phyloP scores from a whole-genome alignment of 2,329 filamentous ascomycete genomes.

The Alternaria novae-zelandiae region DNA sequence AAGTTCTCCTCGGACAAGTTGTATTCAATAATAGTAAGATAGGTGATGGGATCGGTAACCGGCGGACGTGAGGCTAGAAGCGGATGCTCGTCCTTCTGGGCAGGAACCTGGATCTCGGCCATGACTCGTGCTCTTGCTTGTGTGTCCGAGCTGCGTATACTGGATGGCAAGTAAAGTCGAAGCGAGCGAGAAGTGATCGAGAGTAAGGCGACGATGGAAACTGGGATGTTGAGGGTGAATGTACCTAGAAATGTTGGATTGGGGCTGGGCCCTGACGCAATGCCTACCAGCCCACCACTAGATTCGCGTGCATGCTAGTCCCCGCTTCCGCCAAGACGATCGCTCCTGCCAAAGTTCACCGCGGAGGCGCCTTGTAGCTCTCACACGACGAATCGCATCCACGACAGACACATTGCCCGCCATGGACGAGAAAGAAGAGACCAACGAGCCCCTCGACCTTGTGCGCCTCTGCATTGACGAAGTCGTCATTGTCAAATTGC shows the following conservation, averaged over 20 bases:
- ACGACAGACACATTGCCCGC: constrained; percentile 25
- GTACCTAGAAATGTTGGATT: constrained; percentile 6
- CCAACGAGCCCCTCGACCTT: constrained; percentile 90
- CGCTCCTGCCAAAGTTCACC: constrained; percentile 24
- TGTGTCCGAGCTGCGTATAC: background rate
- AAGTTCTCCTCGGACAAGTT: constrained; percentile 72
- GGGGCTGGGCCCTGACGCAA: constrained; percentile 24
- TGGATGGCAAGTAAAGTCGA: background rate
- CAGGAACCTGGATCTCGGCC: constrained; percentile 37
- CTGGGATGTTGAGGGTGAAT: constrained; percentile 4
- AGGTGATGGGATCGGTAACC: constrained; percentile 73
- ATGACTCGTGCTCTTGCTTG: constrained; percentile 23
- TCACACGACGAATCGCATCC: constrained; percentile 9
- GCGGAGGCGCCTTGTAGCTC: constrained; percentile 13
- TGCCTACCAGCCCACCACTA: constrained; percentile 10
- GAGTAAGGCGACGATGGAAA: background rate
- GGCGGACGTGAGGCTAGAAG: constrained; percentile 66
- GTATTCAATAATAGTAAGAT: constrained; percentile 78
- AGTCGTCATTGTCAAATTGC: constrained; percentile 94
- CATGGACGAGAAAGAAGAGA: constrained; percentile 86
- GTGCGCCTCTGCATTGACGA: constrained; percentile 95
- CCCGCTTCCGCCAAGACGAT: constrained; percentile 24
- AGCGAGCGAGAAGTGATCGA: background rate
- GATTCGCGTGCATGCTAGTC: constrained; percentile 13
- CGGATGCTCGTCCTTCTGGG: constrained; percentile 50